Conservation (phyloP, 345 rosid species). For the Carallia brachiata region DNA sequence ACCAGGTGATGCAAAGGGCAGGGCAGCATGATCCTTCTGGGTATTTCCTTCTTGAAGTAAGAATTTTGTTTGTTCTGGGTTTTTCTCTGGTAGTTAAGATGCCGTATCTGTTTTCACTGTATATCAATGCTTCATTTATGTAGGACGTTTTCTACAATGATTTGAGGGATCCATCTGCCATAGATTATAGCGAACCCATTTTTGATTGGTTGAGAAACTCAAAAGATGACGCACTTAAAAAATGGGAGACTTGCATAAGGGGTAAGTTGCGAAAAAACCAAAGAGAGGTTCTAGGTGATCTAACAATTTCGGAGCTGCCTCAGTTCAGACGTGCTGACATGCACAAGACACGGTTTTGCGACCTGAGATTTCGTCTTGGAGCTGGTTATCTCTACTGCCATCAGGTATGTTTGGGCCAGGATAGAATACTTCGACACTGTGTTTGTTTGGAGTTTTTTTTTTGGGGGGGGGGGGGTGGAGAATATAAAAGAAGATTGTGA, state of each 20-base stretch:
- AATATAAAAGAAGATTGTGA: too few relatives aligned
- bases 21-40: slow-evolving; percentile 72
- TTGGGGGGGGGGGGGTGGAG: too few relatives aligned
- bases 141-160: slow-evolving; percentile 81
- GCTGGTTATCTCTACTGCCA: slow-evolving; percentile 85
- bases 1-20: slow-evolving; percentile 74
- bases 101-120: slow-evolving; percentile 7
- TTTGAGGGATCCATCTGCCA: slow-evolving; percentile 58
- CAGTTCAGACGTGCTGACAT: slow-evolving; percentile 49
- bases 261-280: slow-evolving; percentile 63
- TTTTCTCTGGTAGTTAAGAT: neutral
- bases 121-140: slow-evolving; percentile 16
- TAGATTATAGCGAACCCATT: slow-evolving; percentile 71
- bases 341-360: slow-evolving; percentile 63
- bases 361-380: slow-evolving; percentile 73
- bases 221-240: slow-evolving; percentile 59
- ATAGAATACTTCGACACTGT: neutral
- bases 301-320: slow-evolving; percentile 46
- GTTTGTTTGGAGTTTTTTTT: too few relatives aligned
- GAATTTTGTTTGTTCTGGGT: slow-evolving; percentile 2
- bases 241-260: slow-evolving; percentile 63
- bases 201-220: slow-evolving; percentile 72
- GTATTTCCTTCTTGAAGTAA: slow-evolving; percentile 86
- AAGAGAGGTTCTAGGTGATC: slow-evolving; percentile 43
- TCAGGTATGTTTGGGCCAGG: slow-evolving; percentile 50